Evolutionary conservation across 441 rosid species (phyloP).

Genomic region (Dalechampia spathulata): DNA sequence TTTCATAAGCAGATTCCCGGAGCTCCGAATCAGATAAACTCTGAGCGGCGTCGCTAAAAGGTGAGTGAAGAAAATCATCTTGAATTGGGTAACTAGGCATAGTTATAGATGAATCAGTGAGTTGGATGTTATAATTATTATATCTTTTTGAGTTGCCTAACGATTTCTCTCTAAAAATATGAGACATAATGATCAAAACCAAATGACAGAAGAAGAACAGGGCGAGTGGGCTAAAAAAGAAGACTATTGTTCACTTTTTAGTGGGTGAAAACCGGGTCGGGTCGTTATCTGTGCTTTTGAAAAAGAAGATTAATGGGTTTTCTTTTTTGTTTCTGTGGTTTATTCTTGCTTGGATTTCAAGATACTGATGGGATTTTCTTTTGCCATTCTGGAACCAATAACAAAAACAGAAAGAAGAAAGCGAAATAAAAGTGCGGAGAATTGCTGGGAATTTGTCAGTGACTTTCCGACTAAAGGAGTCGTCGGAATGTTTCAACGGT

Average conservation of each 20-base stretch:
- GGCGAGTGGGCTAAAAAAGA: constrained; percentile 7
- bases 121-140: neutral
- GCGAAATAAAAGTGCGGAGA: no score
- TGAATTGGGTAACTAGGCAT: constrained; percentile 27
- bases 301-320: neutral
- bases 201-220: neutral
- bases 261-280: neutral
- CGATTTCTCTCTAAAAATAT: constrained; percentile 17
- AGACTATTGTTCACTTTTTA: neutral
- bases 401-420: no score
- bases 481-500: no score
- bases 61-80: constrained; percentile 47
- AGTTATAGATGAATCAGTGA: neutral
- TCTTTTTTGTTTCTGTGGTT: no score
- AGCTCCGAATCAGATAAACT: constrained; percentile 69
- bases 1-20: constrained; percentile 74
- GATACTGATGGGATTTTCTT: no score
- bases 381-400: no score
- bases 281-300: constrained; percentile 1
- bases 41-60: constrained; percentile 56
- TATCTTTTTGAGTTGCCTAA: constrained; percentile 16
- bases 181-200: constrained; percentile 16
- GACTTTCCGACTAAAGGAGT: no score
- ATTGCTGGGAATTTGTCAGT: no score
- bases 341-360: no score